Evolutionary conservation across 805 yeast species (phyloP).

Genomic region (Ogataea allantospora): DNA sequence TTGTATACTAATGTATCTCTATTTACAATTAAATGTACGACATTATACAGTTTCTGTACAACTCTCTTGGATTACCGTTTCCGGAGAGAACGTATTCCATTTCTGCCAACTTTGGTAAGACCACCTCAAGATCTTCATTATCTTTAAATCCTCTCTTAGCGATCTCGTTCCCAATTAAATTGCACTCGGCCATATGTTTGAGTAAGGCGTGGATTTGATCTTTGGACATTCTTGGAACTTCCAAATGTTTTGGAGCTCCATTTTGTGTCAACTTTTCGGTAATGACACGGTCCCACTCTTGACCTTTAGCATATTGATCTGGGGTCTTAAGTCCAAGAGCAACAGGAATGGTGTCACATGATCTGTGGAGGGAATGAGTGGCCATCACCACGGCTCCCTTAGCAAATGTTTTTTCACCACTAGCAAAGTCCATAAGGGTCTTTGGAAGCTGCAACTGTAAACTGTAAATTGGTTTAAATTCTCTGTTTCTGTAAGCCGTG

Average conservation of each 20-base stretch:
- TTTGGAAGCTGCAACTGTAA: slow-evolving; percentile 63
- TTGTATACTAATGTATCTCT: slow-evolving; percentile 13
- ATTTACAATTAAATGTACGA: slow-evolving; percentile 29
- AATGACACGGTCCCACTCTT: slow-evolving; percentile 53
- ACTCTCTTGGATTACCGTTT: slow-evolving; percentile 61
- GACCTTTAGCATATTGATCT: slow-evolving; percentile 53
- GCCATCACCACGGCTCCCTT: slow-evolving; percentile 68
- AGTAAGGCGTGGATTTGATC: slow-evolving; percentile 45
- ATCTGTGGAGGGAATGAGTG: slow-evolving; percentile 53
- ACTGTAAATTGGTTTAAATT: slow-evolving; percentile 55
- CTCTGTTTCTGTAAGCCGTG: slow-evolving; percentile 59
- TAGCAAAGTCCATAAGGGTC: slow-evolving; percentile 49
- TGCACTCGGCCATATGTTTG: slow-evolving; percentile 40
- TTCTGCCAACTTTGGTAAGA: slow-evolving; percentile 37
- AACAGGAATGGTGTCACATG: slow-evolving; percentile 55
- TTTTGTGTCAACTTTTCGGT: slow-evolving; percentile 44
- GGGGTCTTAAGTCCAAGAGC: slow-evolving; percentile 48
- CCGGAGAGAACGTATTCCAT: slow-evolving; percentile 58
- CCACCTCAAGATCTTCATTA: slow-evolving; percentile 16
- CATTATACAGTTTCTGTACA: slow-evolving; percentile 42
- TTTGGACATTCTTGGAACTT: slow-evolving; percentile 43
- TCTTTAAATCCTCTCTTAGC: slow-evolving; percentile 30
- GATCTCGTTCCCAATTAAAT: slow-evolving; percentile 36
- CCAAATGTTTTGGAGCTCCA: slow-evolving; percentile 31
- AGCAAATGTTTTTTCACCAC: slow-evolving; percentile 51